Evolutionary conservation across 2,329 filamentous ascomycete genomes (phyloP).

Genomic region (Lachnellula arida): DNA sequence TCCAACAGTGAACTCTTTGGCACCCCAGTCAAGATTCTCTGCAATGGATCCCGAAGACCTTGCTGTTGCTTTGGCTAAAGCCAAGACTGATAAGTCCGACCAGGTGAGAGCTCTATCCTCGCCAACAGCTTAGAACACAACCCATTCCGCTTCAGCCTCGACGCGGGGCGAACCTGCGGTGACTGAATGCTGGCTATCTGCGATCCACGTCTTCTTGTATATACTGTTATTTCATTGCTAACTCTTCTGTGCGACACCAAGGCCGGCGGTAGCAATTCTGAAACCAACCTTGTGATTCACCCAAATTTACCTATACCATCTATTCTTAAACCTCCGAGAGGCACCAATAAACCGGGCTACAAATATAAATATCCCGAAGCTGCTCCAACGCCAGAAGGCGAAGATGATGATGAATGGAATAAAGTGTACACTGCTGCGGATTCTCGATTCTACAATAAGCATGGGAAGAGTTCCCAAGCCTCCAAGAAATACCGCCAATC

Average conservation of each 20-base stretch:
- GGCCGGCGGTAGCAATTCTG: background rate
- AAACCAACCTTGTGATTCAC: background rate
- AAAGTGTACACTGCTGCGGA: conserved; percentile 31
- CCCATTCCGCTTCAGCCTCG: too few species aligned
- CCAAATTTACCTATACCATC: background rate
- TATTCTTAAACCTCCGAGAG: background rate
- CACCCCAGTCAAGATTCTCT: background rate
- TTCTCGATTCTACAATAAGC: conserved; percentile 29
- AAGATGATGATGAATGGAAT: conserved; percentile 29
- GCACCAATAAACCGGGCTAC: conserved; percentile 21
- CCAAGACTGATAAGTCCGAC: background rate
- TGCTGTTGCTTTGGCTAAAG: background rate
- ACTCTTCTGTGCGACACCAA: background rate
- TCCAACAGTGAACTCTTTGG: too few species aligned
- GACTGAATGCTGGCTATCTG: too few species aligned
- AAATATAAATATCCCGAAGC: conserved; percentile 32
- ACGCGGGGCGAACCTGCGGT: too few species aligned
- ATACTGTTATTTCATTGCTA: background rate
- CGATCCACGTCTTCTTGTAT: background rate
- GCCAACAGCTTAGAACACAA: background rate
- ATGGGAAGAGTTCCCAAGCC: conserved; percentile 23
- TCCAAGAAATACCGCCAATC: conserved; percentile 23
- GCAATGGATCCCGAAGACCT: conserved; percentile 1
- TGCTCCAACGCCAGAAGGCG: conserved; percentile 27
- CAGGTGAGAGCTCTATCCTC: background rate